Conservation (phyloP, 169 alveolate species). For the Eimeria tenella region DNA sequence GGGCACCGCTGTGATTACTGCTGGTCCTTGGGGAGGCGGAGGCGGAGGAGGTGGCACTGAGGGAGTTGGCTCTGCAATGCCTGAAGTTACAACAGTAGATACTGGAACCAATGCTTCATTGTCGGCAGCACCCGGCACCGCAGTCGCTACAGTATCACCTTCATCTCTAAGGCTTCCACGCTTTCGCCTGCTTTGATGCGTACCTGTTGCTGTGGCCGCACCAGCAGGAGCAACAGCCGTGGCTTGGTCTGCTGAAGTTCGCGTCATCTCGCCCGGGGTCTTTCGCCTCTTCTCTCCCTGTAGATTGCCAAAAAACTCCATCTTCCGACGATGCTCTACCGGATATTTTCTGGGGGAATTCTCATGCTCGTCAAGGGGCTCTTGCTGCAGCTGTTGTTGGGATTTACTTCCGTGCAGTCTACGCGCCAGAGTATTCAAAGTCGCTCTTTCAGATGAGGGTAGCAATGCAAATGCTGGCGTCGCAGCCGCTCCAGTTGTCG, state of each 20-base stretch:
- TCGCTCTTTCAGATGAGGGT: background rate
- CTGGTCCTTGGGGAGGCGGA: conserved; percentile 27
- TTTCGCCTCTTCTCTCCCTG: conserved; percentile 32
- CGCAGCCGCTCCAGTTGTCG: background rate
- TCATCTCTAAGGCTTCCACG: conserved; percentile 30
- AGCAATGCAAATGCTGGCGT: background rate
- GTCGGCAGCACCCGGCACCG: background rate
- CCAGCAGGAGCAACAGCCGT: background rate
- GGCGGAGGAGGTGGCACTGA: background rate
- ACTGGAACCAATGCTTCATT: background rate
- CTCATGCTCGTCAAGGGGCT: background rate
- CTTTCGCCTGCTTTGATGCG: conserved; percentile 37
- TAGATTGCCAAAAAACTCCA: background rate
- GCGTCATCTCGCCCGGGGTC: background rate
- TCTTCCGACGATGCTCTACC: background rate
- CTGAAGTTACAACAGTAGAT: background rate
- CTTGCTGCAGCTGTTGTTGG: conserved; percentile 17
- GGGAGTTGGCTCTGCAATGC: conserved; percentile 7
- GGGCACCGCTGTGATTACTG: conserved; percentile 3
- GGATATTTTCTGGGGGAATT: background rate
- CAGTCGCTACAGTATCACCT: background rate
- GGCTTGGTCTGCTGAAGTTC: background rate
- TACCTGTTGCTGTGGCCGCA: background rate
- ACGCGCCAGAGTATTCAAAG: background rate
- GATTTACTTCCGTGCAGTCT: background rate